These are phyloP conservation scores for Polychaeton citri DNA, from an alignment of 2,329 filamentous ascomycete genomes.

Conservation along the genomic window DNA sequence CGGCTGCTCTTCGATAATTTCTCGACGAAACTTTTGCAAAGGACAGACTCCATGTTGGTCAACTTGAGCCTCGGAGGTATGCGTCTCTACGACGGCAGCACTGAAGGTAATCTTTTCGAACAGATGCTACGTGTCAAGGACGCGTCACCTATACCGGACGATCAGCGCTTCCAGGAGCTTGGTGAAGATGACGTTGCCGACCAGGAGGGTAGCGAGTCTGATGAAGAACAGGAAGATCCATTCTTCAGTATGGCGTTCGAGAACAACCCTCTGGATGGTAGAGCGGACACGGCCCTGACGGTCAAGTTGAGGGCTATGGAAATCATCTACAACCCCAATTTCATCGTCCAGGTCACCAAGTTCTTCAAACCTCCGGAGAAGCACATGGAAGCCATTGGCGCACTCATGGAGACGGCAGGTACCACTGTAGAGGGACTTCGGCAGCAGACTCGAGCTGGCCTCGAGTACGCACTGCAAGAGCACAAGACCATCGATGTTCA, in stretches of 20 bases:
- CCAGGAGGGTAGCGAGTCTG: slow-evolving; percentile 29
- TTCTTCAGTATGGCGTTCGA: slow-evolving; percentile 92
- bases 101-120: slow-evolving; percentile 75
- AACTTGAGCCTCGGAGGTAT: slow-evolving; percentile 86
- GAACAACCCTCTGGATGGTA: slow-evolving; percentile 84
- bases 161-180: slow-evolving; percentile 35
- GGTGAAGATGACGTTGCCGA: slow-evolving; percentile 31
- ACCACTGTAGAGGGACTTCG: slow-evolving; percentile 90
- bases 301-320: slow-evolving; percentile 92
- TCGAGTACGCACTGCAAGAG: slow-evolving; percentile 93
- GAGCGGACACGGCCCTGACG: slow-evolving; percentile 79
- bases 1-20: slow-evolving; percentile 92
- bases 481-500: slow-evolving; percentile 98
- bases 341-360: slow-evolving; percentile 77
- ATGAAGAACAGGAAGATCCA: slow-evolving; percentile 48
- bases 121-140: slow-evolving; percentile 96
- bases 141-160: slow-evolving; percentile 46
- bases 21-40: slow-evolving; percentile 74
- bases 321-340: slow-evolving; percentile 92
- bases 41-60: slow-evolving; percentile 79
- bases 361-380: slow-evolving; percentile 95
- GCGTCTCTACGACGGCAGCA: slow-evolving; percentile 91
- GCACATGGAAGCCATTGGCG: slow-evolving; percentile 96
- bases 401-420: slow-evolving; percentile 87
- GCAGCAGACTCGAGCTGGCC: slow-evolving; percentile 86